A percentile compares a stretch with the other conserved stretches of the same genome.
Conservation (phyloP, 192 early-diverging fungal species). For the Entomortierella parvispora region DNA sequence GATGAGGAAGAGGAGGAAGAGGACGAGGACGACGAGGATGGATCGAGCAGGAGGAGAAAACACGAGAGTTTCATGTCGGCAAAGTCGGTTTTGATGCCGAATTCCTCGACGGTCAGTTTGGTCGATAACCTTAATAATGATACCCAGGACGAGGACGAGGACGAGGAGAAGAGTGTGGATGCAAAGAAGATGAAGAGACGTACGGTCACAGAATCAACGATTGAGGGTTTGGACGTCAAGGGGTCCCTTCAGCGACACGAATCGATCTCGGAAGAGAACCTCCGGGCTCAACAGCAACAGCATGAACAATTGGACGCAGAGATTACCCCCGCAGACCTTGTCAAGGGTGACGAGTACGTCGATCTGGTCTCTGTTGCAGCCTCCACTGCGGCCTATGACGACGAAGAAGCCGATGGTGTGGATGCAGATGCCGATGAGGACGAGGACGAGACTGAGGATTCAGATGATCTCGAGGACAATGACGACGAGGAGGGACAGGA, state of each 20-base stretch:
- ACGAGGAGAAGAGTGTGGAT: too few species aligned
- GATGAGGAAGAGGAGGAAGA: slow-evolving; percentile 26
- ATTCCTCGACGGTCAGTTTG: slow-evolving; percentile 41
- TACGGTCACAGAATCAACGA: background rate
- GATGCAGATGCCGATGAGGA: slow-evolving; percentile 26
- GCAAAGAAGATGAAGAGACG: background rate
- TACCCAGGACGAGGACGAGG: slow-evolving; percentile 24
- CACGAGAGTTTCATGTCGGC: slow-evolving; percentile 52
- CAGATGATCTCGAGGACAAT: slow-evolving; percentile 45
- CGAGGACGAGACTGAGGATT: slow-evolving; percentile 43
- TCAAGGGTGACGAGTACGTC: slow-evolving; percentile 12
- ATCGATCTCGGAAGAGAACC: slow-evolving; percentile 6
- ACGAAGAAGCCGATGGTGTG: slow-evolving; percentile 2
- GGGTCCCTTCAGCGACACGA: background rate
- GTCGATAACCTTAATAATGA: slow-evolving; percentile 13
- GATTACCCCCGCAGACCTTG: slow-evolving; percentile 5
- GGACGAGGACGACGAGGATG: slow-evolving; percentile 27
- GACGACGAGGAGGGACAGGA: slow-evolving; percentile 52
- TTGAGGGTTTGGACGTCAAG: slow-evolving; percentile 17
- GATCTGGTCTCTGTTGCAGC: slow-evolving; percentile 10
- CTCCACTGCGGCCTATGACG: background rate
- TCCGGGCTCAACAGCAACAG: background rate
- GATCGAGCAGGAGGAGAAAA: slow-evolving; percentile 25
- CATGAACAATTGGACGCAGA: background rate
- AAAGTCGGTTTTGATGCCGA: slow-evolving; percentile 30